These are phyloP conservation scores for Juglanconis juglandina DNA, from an alignment of 2,329 filamentous ascomycete genomes.

Conservation along the genomic window DNA sequence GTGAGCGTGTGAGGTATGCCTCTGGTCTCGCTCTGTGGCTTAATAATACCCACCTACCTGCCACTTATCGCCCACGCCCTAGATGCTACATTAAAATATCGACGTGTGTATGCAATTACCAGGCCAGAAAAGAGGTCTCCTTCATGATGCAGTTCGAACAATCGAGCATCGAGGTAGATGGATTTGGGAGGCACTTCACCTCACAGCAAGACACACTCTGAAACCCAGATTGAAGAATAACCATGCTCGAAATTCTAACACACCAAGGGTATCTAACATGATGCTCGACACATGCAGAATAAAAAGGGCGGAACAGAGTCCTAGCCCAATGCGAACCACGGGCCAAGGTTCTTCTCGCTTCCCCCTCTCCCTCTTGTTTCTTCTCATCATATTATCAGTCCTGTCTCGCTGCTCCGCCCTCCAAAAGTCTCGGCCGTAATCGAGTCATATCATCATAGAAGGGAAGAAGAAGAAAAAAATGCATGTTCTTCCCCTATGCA, in stretches of 20 bases:
- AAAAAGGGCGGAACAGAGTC: neutral
- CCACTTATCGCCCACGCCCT: too few relatives aligned
- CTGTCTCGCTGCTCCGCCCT: neutral
- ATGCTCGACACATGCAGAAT: constrained; percentile 16
- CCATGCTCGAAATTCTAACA: neutral
- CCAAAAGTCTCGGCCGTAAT: neutral
- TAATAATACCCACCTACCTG: neutral
- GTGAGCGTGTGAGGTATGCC: neutral
- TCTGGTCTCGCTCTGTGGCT: neutral
- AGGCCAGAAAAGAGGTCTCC: neutral
- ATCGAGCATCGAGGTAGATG: too few relatives aligned
- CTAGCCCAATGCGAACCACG: too few relatives aligned
- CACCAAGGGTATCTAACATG: constrained; percentile 17
- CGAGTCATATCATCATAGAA: neutral
- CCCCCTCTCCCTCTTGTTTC: neutral
- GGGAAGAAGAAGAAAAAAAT: neutral
- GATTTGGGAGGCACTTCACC: too few relatives aligned
- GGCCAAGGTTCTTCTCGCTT: neutral
- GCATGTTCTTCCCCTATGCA: neutral
- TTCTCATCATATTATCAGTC: neutral
- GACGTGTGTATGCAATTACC: neutral
- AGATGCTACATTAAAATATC: neutral
- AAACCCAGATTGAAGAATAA: neutral
- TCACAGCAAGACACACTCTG: neutral
- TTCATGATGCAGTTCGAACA: too few relatives aligned